Percentiles rank a stretch among this genome's conserved stretches.
Evolutionary conservation across 257 asterid genomes (phyloP).

Genomic region (Hygrophila difformis): DNA sequence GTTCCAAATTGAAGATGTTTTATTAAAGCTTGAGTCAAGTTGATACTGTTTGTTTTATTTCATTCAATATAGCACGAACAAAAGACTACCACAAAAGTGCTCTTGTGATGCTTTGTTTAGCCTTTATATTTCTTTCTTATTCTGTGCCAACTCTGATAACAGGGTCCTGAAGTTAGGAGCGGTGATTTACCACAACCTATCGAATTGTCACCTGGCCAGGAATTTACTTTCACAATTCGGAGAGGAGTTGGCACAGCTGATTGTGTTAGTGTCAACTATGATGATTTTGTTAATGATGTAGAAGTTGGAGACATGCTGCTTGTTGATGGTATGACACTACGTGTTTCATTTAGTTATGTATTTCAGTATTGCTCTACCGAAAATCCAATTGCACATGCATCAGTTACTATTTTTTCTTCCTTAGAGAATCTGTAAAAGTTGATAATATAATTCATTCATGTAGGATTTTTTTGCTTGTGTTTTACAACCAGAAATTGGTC

Average conservation of each 20-base stretch:
- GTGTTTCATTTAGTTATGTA: background rate
- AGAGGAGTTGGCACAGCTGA: conserved; percentile 94
- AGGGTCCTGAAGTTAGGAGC: conserved; percentile 99
- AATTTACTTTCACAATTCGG: conserved; percentile 85
- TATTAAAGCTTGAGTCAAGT: background rate
- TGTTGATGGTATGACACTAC: conserved; percentile 64
- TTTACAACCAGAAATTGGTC: too few relatives aligned
- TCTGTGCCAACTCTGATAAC: conserved; percentile 26
- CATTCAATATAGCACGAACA: background rate
- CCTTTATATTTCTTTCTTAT: conserved; percentile 4
- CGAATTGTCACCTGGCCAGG: conserved; percentile 67
- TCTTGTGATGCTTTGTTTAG: background rate
- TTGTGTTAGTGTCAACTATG: conserved; percentile 94
- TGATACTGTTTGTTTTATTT: background rate
- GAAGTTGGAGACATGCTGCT: conserved; percentile 95
- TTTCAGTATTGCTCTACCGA: too few relatives aligned
- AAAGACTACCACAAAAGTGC: too few relatives aligned
- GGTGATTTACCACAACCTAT: conserved; percentile 98
- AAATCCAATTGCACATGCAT: too few relatives aligned
- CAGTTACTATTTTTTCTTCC: too few relatives aligned
- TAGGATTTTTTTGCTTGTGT: too few relatives aligned
- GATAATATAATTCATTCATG: too few relatives aligned
- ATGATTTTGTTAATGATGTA: conserved; percentile 96
- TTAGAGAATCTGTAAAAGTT: too few relatives aligned
- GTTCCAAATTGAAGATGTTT: background rate